Evolutionary conservation across 2,329 filamentous ascomycete genomes (phyloP), one percentile per base, ranked within the genome.

Genomic region (Cladosporium austrohemisphaericum): DNA sequence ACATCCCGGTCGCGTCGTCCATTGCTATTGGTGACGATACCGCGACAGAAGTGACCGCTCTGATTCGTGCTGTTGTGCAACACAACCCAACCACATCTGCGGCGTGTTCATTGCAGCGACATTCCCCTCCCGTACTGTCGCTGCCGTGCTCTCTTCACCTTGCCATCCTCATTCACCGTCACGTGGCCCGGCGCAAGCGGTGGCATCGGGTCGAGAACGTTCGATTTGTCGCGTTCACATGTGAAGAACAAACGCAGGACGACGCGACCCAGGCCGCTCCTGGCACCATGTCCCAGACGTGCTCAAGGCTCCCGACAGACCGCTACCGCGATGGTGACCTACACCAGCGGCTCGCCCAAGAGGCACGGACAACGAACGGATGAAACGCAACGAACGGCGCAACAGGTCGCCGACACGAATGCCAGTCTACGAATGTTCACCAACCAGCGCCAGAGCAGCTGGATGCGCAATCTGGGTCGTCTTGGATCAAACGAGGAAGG

Each of bases 341-440:
- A 45, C 16, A 18, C 33, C 18, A 35, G 20, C 31, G 25, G 23
- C 11, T 37, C 43, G 14, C 43, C 32, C 23, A 46, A 46, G 43
- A 22, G 32, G 13, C n/a, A n/a, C n/a, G n/a, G 25, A 28, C 20
- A 23, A 19, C 43, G 43, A 4, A 36, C 16, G 16, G 43, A 46
- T 28, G 31, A 36, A 19, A 32, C 23, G 5, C 23, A 38, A 7
- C 32, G 32, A 13, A 45, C 41, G n/a, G 29, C 41, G 18, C 41
- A 45, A 19, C 16, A 45, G 28, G 35, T 37, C 3, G 19, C 35
- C 33, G 33, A 47, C 4, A 47, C 44, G 18, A 47, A 47, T 38
- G 44, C 44, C 5, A 29, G 33, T 2, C 44, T 47, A 19, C 44
- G 28, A 13, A 47, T 47, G 44, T 47, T 47, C 25, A 29, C 44